Percentiles rank a stretch among this genome's conserved stretches.
Conservation (phyloP, 2,329 filamentous ascomycete species). For the Cladosporium cucumerinum region DNA sequence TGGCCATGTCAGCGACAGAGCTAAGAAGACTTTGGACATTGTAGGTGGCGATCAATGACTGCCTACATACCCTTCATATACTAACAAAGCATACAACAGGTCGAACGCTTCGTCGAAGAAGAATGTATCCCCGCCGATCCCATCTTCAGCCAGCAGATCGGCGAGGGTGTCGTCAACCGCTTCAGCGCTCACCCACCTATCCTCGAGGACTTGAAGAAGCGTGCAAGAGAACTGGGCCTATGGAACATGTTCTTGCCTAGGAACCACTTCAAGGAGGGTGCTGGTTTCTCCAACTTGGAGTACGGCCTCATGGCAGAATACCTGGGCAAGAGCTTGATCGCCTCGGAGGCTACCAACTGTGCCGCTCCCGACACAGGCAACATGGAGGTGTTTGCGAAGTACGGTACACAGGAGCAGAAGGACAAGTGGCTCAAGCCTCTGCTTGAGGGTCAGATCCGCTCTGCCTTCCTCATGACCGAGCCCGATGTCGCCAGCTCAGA, state of each 20-base stretch:
- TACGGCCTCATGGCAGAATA: slow-evolving; percentile 98
- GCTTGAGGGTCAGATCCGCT: slow-evolving; percentile 48
- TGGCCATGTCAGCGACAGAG: slow-evolving; percentile 74
- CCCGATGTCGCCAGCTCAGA: slow-evolving; percentile 51
- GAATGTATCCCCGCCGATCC: slow-evolving; percentile 76
- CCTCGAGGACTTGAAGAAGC: slow-evolving; percentile 83
- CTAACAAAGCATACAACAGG: slow-evolving; percentile 42
- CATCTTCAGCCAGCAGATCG: slow-evolving; percentile 75
- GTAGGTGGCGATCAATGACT: slow-evolving; percentile 39
- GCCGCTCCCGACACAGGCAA: slow-evolving; percentile 50
- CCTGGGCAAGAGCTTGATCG: slow-evolving; percentile 78
- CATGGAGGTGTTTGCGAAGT: slow-evolving; percentile 53
- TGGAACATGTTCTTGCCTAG: slow-evolving; percentile 99
- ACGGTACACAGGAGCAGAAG: slow-evolving; percentile 50
- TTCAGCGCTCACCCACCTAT: slow-evolving; percentile 78
- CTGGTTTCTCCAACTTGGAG: slow-evolving; percentile 91
- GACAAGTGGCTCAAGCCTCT: slow-evolving; percentile 49
- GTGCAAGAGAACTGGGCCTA: slow-evolving; percentile 76
- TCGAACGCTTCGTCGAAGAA: slow-evolving; percentile 95
- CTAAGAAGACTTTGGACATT: slow-evolving; percentile 77
- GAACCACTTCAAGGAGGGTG: slow-evolving; percentile 91
- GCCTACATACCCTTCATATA: background rate
- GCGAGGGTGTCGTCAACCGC: slow-evolving; percentile 64
- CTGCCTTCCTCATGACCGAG: slow-evolving; percentile 59
- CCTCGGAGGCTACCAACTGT: slow-evolving; percentile 82